Percentiles rank a stretch among this genome's conserved stretches.
Evolutionary conservation across 805 yeast species (phyloP).

Genomic region (Cyberlindnera misumaiensis): DNA sequence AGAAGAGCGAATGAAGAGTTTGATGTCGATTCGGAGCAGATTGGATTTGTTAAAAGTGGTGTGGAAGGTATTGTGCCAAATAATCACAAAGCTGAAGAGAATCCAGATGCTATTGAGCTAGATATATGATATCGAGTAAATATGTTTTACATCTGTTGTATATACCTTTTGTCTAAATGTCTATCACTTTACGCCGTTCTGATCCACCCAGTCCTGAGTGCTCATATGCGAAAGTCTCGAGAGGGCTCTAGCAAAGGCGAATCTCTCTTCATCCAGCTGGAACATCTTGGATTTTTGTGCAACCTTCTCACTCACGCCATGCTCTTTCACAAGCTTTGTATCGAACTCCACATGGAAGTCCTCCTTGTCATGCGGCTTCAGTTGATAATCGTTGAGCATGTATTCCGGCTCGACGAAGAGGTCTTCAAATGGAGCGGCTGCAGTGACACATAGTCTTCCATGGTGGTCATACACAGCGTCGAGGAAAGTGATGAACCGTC

Average conservation of each 20-base stretch:
- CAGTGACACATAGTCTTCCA: conserved; percentile 81
- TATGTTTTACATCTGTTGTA: not conserved
- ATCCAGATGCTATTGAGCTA: conserved; percentile 58
- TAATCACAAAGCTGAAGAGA: conserved; percentile 15
- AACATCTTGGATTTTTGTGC: conserved; percentile 72
- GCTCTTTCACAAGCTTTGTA: conserved; percentile 56
- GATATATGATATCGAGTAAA: conserved; percentile 23
- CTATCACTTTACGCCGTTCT: conserved; percentile 7
- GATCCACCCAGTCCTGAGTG: conserved; percentile 83
- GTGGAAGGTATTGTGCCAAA: not conserved
- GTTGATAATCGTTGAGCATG: conserved; percentile 30
- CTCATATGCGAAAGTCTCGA: conserved; percentile 92
- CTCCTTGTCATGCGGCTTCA: conserved; percentile 16
- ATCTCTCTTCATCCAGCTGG: conserved; percentile 88
- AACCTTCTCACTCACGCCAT: conserved; percentile 68
- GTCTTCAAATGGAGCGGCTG: conserved; percentile 77
- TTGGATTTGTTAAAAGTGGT: conserved; percentile 44
- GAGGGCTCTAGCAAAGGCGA: conserved; percentile 94
- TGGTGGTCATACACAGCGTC: conserved; percentile 95
- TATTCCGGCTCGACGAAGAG: conserved; percentile 80
- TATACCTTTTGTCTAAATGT: not conserved
- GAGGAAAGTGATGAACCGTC: conserved; percentile 88
- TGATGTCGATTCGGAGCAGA: conserved; percentile 26
- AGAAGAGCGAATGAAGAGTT: conserved; percentile 31
- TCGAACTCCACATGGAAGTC: conserved; percentile 39